A percentile compares a stretch with the other conserved stretches of the same genome.
Conservation (phyloP, 305 asterid species). For the Nicotiana rustica region DNA sequence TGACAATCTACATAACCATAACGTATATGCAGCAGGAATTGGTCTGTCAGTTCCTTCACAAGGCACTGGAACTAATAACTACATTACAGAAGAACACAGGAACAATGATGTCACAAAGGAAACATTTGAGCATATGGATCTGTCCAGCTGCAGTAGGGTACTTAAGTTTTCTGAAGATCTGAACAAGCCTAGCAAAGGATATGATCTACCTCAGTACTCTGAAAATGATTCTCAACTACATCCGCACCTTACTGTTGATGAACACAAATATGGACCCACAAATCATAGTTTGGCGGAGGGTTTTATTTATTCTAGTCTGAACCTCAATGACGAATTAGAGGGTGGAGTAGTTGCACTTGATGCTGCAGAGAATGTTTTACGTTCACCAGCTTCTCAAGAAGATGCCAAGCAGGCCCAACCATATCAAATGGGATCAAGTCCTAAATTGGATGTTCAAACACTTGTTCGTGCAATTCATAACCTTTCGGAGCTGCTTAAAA, state of each 20-base stretch:
- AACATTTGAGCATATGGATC: constrained; percentile 40
- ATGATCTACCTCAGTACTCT: constrained; percentile 38
- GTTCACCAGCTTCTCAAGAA: constrained; percentile 79
- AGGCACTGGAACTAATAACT: constrained; percentile 45
- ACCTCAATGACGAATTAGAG: constrained; percentile 57
- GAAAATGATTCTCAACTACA: constrained; percentile 45
- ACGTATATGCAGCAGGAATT: constrained; percentile 46
- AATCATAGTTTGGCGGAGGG: constrained; percentile 37
- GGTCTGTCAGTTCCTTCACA: constrained; percentile 37
- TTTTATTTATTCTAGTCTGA: constrained; percentile 42
- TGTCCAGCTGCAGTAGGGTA: constrained; percentile 45
- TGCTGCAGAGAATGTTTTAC: constrained; percentile 85
- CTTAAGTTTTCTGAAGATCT: constrained; percentile 45
- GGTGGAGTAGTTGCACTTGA: constrained; percentile 75
- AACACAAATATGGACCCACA: constrained; percentile 32
- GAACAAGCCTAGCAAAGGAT: constrained; percentile 46
- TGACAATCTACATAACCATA: constrained; percentile 44
- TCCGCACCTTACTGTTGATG: constrained; percentile 48
- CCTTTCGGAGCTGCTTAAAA: constrained; percentile 70
- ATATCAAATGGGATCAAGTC: constrained; percentile 40
- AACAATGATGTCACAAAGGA: constrained; percentile 44
- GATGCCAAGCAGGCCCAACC: constrained; percentile 48
- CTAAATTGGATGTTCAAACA: constrained; percentile 56
- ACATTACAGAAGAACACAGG: constrained; percentile 45
- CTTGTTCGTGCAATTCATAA: constrained; percentile 59